Conservation (phyloP, 169 alveolate genomes). For the Neospora caninum region DNA sequence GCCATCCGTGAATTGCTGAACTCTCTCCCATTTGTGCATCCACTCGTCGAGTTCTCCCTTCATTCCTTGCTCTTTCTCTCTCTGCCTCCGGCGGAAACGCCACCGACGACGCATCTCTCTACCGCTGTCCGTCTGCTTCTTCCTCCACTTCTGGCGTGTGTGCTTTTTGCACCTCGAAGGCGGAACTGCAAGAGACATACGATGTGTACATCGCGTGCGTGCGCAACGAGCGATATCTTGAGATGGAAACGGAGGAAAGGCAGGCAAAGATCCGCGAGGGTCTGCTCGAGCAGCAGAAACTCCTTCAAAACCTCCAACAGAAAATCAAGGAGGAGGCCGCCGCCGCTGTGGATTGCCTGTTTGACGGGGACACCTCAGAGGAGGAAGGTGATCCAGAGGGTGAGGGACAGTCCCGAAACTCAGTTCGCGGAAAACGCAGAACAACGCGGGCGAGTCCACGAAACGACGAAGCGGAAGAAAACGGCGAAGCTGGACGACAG, state of each 20-base stretch:
- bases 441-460: too few species aligned
- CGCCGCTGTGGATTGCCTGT: not conserved
- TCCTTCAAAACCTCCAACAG: not conserved
- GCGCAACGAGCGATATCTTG: conserved; percentile 23
- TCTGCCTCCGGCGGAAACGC: too few species aligned
- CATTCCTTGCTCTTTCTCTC: too few species aligned
- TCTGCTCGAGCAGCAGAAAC: conserved; percentile 9
- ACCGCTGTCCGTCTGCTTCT: not conserved
- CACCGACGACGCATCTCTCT: not conserved
- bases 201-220: conserved; percentile 13
- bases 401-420: too few species aligned
- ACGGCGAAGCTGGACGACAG: too few species aligned
- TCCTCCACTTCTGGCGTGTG: too few species aligned
- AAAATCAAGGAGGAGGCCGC: not conserved
- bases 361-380: not conserved
- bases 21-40: too few species aligned
- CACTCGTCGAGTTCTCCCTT: too few species aligned
- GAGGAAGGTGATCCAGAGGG: not conserved
- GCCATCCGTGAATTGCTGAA: too few species aligned
- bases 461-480: too few species aligned
- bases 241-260: not conserved
- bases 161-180: not conserved
- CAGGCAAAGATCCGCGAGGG: not conserved
- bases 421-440: too few species aligned
- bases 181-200: conserved; percentile 20